Percentiles rank a stretch among this genome's conserved stretches.
These are phyloP conservation scores for Penicillium sp. DNA, from an alignment of 2,329 filamentous ascomycete genomes.

Conservation along the genomic window DNA sequence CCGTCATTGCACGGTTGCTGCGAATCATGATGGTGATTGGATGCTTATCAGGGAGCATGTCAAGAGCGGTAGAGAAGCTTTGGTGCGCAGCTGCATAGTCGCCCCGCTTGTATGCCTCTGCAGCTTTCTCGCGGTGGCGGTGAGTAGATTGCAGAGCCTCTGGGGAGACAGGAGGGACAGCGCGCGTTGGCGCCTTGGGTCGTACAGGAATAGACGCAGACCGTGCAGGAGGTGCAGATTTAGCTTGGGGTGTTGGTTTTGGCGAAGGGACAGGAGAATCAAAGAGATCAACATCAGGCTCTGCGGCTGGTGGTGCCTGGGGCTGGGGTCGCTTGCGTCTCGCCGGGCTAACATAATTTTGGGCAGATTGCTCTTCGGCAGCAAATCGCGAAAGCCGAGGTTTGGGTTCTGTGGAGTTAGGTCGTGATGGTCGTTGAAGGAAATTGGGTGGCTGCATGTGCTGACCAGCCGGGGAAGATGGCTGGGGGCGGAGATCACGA, in stretches of 20 bases:
- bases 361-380: conserved; percentile 75
- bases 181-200: conserved; percentile 50
- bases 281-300: conserved; percentile 64
- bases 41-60: conserved; percentile 72
- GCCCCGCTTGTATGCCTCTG: conserved; percentile 88
- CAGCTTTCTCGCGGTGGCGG: conserved; percentile 75
- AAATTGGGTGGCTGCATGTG: conserved; percentile 46
- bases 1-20: conserved; percentile 86
- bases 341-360: conserved; percentile 85
- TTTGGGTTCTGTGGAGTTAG: conserved; percentile 52
- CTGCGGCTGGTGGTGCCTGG: conserved; percentile 39
- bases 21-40: conserved; percentile 85
- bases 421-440: conserved; percentile 53
- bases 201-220: conserved; percentile 46
- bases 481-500: conserved; percentile 22
- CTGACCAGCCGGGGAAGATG: conserved; percentile 23
- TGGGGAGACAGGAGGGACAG: conserved; percentile 65
- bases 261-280: conserved; percentile 44
- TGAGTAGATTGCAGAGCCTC: conserved; percentile 72
- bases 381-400: conserved; percentile 69
- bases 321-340: conserved; percentile 64
- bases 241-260: conserved; percentile 34
- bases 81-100: conserved; percentile 86
- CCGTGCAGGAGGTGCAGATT: conserved; percentile 44
- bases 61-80: conserved; percentile 76